phyloP scores from a whole-genome alignment of 75 land plant genomes.

The Selaginella tamariscina region DNA sequence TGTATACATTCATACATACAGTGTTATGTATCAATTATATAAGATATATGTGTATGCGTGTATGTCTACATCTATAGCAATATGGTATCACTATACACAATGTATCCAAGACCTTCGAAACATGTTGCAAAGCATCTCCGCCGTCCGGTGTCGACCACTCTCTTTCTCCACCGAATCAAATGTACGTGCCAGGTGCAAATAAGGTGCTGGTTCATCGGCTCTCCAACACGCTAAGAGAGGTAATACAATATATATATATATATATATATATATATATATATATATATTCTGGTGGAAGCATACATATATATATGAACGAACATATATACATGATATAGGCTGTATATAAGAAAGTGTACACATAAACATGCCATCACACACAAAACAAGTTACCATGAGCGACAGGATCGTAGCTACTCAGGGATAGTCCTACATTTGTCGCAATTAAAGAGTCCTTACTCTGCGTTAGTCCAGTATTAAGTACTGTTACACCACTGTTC shows the following conservation, averaged over 20 bases:
- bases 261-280: background rate
- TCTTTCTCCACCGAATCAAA: constrained; percentile 89
- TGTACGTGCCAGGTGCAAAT: constrained; percentile 73
- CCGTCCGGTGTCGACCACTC: constrained; percentile 75
- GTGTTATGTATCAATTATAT: too few relatives aligned
- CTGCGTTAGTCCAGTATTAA: background rate
- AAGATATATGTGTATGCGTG: too few relatives aligned
- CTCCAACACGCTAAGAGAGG: constrained; percentile 69
- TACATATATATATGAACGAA: too few relatives aligned
- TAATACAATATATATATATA: background rate
- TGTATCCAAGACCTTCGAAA: constrained; percentile 97
- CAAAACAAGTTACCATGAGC: too few relatives aligned
- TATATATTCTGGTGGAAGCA: too few relatives aligned
- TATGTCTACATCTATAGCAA: too few relatives aligned
- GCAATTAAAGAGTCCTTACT: background rate
- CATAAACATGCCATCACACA: too few relatives aligned
- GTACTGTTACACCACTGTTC: too few relatives aligned
- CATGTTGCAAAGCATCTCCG: constrained; percentile 89
- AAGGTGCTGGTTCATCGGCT: constrained; percentile 73
- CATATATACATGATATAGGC: too few relatives aligned
- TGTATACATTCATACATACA: too few relatives aligned
- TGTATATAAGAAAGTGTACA: too few relatives aligned
- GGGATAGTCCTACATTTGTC: background rate
- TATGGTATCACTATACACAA: too few relatives aligned
- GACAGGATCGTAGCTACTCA: background rate